Percentiles rank a stretch among this genome's conserved stretches.
These are phyloP conservation scores for Lyophyllum semitale DNA, from an alignment of 768 basidiomycete species.

Conservation along the genomic window DNA sequence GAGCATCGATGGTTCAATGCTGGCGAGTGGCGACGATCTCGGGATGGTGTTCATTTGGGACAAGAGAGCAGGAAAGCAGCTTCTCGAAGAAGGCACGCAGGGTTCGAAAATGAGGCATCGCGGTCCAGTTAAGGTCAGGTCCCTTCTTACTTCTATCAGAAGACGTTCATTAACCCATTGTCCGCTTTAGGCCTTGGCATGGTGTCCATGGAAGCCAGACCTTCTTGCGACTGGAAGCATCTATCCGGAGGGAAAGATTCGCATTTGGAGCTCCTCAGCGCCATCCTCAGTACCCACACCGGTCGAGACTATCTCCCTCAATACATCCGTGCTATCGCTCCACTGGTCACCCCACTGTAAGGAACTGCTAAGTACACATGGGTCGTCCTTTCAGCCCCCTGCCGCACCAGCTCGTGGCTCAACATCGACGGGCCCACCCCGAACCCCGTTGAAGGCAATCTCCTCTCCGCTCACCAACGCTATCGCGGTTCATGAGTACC, in stretches of 20 bases:
- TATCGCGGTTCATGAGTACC: conserved; percentile 76
- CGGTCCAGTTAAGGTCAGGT: conserved; percentile 56
- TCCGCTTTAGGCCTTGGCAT: conserved; percentile 68
- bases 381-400: conserved; percentile 58
- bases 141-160: not conserved
- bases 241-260: conserved; percentile 70
- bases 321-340: conserved; percentile 67
- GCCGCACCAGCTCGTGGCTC: conserved; percentile 28
- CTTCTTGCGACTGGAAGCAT: conserved; percentile 79
- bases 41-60: conserved; percentile 91
- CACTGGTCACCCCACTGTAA: conserved; percentile 87
- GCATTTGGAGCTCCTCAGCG: conserved; percentile 64
- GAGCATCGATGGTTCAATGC: conserved; percentile 69
- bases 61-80: conserved; percentile 40
- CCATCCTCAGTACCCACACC: conserved; percentile 30
- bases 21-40: conserved; percentile 85
- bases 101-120: conserved; percentile 73
- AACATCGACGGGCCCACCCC: conserved; percentile 26
- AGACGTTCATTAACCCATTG: not conserved
- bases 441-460: conserved; percentile 51
- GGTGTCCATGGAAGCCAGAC: conserved; percentile 83
- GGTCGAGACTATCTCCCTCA: conserved; percentile 70
- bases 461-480: conserved; percentile 61
- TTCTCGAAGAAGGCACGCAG: conserved; percentile 38
- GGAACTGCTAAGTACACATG: conserved; percentile 89